Conservation (phyloP, 305 asterid genomes). For the Fraxinus floribunda region DNA sequence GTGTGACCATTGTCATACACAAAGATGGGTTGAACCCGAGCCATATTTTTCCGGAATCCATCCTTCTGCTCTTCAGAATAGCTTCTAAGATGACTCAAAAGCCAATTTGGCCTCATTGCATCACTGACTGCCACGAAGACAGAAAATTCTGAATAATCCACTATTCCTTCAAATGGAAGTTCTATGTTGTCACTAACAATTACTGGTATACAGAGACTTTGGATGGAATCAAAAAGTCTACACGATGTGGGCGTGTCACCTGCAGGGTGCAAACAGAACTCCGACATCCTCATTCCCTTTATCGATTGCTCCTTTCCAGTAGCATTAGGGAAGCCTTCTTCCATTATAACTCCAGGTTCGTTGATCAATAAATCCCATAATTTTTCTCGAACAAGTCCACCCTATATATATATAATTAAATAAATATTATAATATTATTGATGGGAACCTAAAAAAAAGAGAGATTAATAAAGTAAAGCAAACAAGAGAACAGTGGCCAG, state of each 20-base stretch:
- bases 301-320: constrained; percentile 88
- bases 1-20: constrained; percentile 59
- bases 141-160: constrained; percentile 73
- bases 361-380: constrained; percentile 71
- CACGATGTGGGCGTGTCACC: constrained; percentile 97
- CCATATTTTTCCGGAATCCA: constrained; percentile 54
- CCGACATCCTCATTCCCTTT: constrained; percentile 88
- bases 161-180: constrained; percentile 91
- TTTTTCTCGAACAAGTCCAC: constrained; percentile 85
- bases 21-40: constrained; percentile 55
- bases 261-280: constrained; percentile 94
- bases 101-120: constrained; percentile 79
- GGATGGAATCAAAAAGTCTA: constrained; percentile 85
- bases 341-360: constrained; percentile 67
- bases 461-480: neutral
- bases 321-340: constrained; percentile 94
- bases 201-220: constrained; percentile 89
- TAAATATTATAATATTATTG: neutral
- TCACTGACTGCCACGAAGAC: constrained; percentile 72
- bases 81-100: constrained; percentile 58
- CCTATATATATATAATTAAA: constrained; percentile 35
- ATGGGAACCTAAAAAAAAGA: neutral
- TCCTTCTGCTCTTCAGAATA: constrained; percentile 60
- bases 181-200: constrained; percentile 83
- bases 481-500: neutral